phyloP scores from a whole-genome alignment of 345 rosid species.

The Garcia nutans region DNA sequence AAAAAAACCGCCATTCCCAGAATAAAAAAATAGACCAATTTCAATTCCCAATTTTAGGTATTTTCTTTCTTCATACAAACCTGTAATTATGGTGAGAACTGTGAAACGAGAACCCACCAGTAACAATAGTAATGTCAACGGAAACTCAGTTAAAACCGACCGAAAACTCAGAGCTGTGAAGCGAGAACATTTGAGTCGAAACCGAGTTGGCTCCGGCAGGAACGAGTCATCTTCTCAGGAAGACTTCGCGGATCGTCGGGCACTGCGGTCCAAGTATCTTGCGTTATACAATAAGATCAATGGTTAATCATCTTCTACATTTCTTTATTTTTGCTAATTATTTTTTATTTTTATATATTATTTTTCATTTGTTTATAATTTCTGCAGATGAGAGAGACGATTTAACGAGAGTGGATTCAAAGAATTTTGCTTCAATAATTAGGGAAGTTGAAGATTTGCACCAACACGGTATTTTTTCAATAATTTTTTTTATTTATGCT shows the following conservation, averaged over 20 bases:
- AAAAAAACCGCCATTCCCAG: not conserved
- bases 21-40: not conserved
- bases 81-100: constrained; percentile 18
- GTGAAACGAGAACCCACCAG: constrained; percentile 8
- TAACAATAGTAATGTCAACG: not conserved
- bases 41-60: not conserved
- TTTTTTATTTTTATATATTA: not conserved
- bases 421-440: constrained; percentile 54
- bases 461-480: constrained; percentile 41
- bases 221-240: constrained; percentile 20
- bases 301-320: constrained; percentile 27
- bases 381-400: constrained; percentile 70
- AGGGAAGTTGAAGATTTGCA: constrained; percentile 69
- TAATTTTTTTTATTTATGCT: too few species aligned
- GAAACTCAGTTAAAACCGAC: not conserved
- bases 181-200: constrained; percentile 19
- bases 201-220: constrained; percentile 1
- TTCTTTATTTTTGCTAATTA: not conserved
- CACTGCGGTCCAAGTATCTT: constrained; percentile 74
- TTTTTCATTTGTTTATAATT: not conserved
- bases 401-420: constrained; percentile 53
- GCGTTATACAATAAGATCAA: constrained; percentile 50
- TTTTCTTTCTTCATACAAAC: not conserved
- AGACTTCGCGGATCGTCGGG: constrained; percentile 46
- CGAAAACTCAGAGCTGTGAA: constrained; percentile 21